Base-by-base conservation (phyloP, 2,329 filamentous ascomycete genomes). In the Aciculosporium take region DNA sequence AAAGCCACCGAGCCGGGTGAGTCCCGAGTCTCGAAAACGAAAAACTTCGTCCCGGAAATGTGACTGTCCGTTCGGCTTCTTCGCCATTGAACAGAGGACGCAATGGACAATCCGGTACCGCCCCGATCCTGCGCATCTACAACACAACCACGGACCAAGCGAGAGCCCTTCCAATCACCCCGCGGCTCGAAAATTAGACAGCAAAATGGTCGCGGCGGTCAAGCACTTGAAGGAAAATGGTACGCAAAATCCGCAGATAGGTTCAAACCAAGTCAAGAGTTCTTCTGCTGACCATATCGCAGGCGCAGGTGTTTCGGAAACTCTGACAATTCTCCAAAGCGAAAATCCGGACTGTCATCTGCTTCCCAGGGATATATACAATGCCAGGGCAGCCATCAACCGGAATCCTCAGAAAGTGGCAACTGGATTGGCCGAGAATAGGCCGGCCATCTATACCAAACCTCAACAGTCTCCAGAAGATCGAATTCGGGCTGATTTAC, bases 1-100 rank as follows among this genome's bases (percentile, higher is more conserved):
- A 32, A 77, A 77, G 49, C 74, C 74, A 2, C 74, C 74, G 3
- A 72, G 65, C 41, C 68, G 73, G 5, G 74, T 77, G n/a, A 78
- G 65, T 47, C 72, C 76, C 1, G 76, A 80, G 56, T 69, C 72
- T 46, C 70, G 76, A 42, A 80, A 80, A 57, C 68, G 74, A 18
- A 77, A 76, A 53, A 81, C 76, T 1, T 79, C 76, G 7, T 80
- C 76, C n/a, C 67, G 76, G 35, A 81, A 81, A 51, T 80, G 76
- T 51, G 76, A 79, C 49, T 81, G 76, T 47, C 74, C 74, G 24
- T 81, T 81, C 55, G 76, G 76, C n/a, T 79, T 81, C 56, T 81
- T 80, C 48, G 76, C 76, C 42, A 76, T 81, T 30, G 76, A 81
- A 55, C 74, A 79, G 52, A 67, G 76, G 45, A 79, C 74, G 0